Evolutionary conservation across 1,139 yeast species (phyloP), one percentile per base, ranked within the genome.

Genomic region (Geotrichum armillariae): DNA sequence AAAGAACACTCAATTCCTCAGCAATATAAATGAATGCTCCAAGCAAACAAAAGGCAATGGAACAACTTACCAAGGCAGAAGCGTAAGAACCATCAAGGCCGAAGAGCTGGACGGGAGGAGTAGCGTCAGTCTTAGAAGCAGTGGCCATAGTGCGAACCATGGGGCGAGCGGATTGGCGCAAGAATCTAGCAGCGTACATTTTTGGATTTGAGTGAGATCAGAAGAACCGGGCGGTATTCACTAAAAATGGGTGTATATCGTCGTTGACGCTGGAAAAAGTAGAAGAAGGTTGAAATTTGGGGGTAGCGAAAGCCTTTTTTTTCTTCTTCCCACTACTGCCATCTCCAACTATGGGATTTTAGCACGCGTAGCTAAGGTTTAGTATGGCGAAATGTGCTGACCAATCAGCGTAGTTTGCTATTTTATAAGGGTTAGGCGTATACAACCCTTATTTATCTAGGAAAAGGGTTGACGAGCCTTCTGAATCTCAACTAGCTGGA

Each of bases 21-120:
- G 22, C 20, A 16, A 31, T 22, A 21, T 8, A 17, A 36, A 18
- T 14, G 20, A 27, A n/a, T 12, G 32, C 11, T 25, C 23, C 16
- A 43, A 16, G 7, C 27, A 18, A 38, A n/a, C 21, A 11, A 21
- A n/a, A 45, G 18, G n/a, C 14, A 34, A 23, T 18, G n/a, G 21
- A 11, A 21, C 16, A 21, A 57, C 62, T 41, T 53, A 60, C 63
- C 63, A 93, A 79, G 46, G 99, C 97, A 56, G 89, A 80, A 64
- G 99, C 99, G 70, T 93, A 93, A 58, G 98, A 90, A 68, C 98
- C 99, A 62, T 91, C 97, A 60, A 93, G 75, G 59, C 99, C 99
- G 66, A 81, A 91, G 70, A 93, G 80, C 78, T 90, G 96, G 59
- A 91, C 85, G 54, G 98, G 98, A 55, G 95, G 94, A 71, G 83